These are phyloP conservation scores for Phytophthora cajani DNA, from an alignment of 352 stramenopile genomes.

Conservation along the genomic window DNA sequence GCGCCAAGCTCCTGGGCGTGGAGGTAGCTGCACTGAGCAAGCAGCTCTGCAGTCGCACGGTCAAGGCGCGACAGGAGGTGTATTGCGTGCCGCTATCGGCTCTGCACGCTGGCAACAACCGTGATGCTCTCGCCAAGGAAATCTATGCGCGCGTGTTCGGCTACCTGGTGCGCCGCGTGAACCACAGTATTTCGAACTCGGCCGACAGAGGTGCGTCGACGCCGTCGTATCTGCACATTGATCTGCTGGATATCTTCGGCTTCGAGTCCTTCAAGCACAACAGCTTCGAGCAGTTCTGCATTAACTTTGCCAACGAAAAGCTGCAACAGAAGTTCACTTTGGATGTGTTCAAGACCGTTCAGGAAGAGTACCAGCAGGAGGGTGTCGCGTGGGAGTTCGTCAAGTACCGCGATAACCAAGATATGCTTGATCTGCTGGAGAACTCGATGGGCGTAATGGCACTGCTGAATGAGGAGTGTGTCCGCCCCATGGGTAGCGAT, in stretches of 20 bases:
- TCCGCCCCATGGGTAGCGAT: conserved; percentile 88
- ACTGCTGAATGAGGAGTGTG: conserved; percentile 92
- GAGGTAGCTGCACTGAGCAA: conserved; percentile 64
- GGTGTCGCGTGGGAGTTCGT: conserved; percentile 82
- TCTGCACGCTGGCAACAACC: conserved; percentile 82
- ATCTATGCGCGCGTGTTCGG: conserved; percentile 96
- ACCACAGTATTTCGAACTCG: conserved; percentile 81
- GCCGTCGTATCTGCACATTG: conserved; percentile 86
- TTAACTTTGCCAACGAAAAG: conserved; percentile 97
- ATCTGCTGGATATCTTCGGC: conserved; percentile 97
- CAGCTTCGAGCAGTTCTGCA: conserved; percentile 96
- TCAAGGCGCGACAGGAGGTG: conserved; percentile 83
- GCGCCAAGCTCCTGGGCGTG: conserved; percentile 74
- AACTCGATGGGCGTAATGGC: conserved; percentile 90
- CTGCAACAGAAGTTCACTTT: conserved; percentile 92
- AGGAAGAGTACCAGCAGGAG: conserved; percentile 84
- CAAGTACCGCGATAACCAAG: conserved; percentile 90
- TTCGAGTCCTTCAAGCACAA: conserved; percentile 96
- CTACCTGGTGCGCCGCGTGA: conserved; percentile 92
- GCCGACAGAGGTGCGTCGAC: conserved; percentile 27
- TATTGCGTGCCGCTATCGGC: conserved; percentile 81
- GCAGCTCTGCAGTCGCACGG: conserved; percentile 82
- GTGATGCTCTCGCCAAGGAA: conserved; percentile 96
- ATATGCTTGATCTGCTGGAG: conserved; percentile 91
- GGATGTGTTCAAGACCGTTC: conserved; percentile 89